Base-by-base conservation (phyloP, 2,329 filamentous ascomycete genomes). In the Calycina herbarum region DNA sequence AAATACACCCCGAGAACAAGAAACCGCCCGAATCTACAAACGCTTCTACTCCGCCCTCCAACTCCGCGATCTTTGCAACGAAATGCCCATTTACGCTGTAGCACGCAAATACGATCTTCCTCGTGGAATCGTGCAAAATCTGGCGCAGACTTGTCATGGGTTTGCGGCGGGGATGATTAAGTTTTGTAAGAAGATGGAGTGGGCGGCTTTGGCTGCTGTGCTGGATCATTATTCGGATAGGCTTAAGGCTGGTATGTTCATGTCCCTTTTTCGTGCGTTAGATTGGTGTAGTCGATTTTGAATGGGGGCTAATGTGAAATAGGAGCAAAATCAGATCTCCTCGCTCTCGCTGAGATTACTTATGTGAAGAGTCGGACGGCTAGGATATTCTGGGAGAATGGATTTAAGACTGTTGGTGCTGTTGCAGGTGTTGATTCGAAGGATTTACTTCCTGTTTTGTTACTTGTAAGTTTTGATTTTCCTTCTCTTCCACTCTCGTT, bases 161-260 rank as follows among this genome's bases (percentile, higher is more conserved):
- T 94, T 93, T 73, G 91, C 90, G 3, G 89, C 89, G 1, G 90
- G 90, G 3, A 92, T 93, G 82, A 86, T 93, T 66, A 92, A 91
- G 70, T 93, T 93, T 73, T 93, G 90, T 73, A 83, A 92, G 70
- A 83, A 86, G 20, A 92, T 94, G 90, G 86, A 84, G 1, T 93
- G 90, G 89, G 85, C 85, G 1, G 86, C 90, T 71, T 85, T 93
- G 74, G 86, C 87, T 6, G 89, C 88, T 4, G 87, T 89, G 6
- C 80, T 93, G 38, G 89, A 93, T 69, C 90, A 93, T 73, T 93
- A 91, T 78, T 87, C 87, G 0, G 90, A 93, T 76, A 82, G 91
- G 27, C 80, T 94, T 6, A 86, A 88, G 75, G 89, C 90, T 54
- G 74, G 74, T 73, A 69, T 35, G 68, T 66, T 38, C 13, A 57